Evolutionary conservation across 257 asterid genomes (phyloP).

Genomic region (Verbena officinalis): DNA sequence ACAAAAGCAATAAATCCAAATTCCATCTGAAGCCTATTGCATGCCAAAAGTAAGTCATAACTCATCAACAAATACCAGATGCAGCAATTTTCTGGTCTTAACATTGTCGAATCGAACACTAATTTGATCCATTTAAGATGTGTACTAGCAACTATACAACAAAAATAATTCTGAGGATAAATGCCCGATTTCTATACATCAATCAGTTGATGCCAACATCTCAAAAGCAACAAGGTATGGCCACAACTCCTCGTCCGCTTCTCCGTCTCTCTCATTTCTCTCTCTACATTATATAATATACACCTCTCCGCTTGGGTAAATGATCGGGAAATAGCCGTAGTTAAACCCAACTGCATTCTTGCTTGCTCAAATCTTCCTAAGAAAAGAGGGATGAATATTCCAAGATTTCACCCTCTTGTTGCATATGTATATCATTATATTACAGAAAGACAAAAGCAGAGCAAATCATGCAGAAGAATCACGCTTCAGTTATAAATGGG

Average conservation of each 20-base stretch:
- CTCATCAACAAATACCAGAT: too few relatives aligned
- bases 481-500: slow-evolving; percentile 63
- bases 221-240: slow-evolving; percentile 34
- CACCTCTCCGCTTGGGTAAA: slow-evolving; percentile 96
- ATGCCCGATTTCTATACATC: slow-evolving; percentile 43
- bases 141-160: slow-evolving; percentile 33
- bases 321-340: slow-evolving; percentile 85
- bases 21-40: too few relatives aligned
- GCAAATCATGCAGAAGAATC: slow-evolving; percentile 50
- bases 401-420: slow-evolving; percentile 1
- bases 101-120: background rate
- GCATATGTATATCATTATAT: slow-evolving; percentile 22
- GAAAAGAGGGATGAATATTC: slow-evolving; percentile 17
- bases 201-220: slow-evolving; percentile 23
- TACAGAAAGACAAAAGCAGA: slow-evolving; percentile 55
- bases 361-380: slow-evolving; percentile 67
- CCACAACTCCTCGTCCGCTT: slow-evolving; percentile 22
- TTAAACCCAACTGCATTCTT: slow-evolving; percentile 31
- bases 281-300: slow-evolving; percentile 42
- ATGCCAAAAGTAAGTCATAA: too few relatives aligned
- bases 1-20: too few relatives aligned
- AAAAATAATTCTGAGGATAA: slow-evolving; percentile 30
- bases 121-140: slow-evolving; percentile 24
- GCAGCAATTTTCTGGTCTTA: too few relatives aligned
- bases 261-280: slow-evolving; percentile 24